Evolutionary conservation across 2,329 filamentous ascomycete species (phyloP), one percentile per base, ranked within the genome.

Genomic region (Microcera coccophila): DNA sequence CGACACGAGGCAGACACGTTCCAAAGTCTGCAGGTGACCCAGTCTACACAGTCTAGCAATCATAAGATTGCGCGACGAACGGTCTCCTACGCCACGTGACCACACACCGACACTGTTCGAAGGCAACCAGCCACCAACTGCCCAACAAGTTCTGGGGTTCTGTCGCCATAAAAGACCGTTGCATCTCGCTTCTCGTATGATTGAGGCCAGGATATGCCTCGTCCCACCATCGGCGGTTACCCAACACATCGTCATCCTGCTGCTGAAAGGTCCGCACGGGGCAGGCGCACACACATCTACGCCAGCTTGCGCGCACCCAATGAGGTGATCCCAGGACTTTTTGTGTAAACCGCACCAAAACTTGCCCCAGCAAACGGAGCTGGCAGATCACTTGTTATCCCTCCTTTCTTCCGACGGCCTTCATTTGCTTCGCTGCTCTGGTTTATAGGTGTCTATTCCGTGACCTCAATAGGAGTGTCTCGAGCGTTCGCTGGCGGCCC

Each of bases 401-500:
- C 37, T 54, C 43, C 34, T 36, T 40, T 45, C 36, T 36, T 35
- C 41, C 36, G 34, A 44, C 42, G 41, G 17, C 26, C 24, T 24
- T 32, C 38, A 38, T 37, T 34, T 24, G 12, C 7, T 7, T 7
- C 7, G 22, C 7, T 7, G 12, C 22, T 7, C 22, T 7, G 22
- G 7, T 26, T 12, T 7, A 7, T 12, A 26, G 12, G 22, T 26
- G 22, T 12, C 22, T 29, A 32, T 35, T 42, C 33, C 28, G 20
- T 36, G 20, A 14, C 20, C 17, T 20, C 43, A 31, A 34, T 44
- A 35, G 26, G 34, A 36, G 5, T n/a, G 29, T 10, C 29, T n/a
- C 8, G 29, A 39, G 34, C 45, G 39, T 48, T 47, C 32, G 21
- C 48, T 55, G 45, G 55, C 55, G 50, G 54, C 55, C 55, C 54